These are phyloP conservation scores for Macrophomina tecta DNA, from an alignment of 2,329 filamentous ascomycete genomes.

Conservation along the genomic window DNA sequence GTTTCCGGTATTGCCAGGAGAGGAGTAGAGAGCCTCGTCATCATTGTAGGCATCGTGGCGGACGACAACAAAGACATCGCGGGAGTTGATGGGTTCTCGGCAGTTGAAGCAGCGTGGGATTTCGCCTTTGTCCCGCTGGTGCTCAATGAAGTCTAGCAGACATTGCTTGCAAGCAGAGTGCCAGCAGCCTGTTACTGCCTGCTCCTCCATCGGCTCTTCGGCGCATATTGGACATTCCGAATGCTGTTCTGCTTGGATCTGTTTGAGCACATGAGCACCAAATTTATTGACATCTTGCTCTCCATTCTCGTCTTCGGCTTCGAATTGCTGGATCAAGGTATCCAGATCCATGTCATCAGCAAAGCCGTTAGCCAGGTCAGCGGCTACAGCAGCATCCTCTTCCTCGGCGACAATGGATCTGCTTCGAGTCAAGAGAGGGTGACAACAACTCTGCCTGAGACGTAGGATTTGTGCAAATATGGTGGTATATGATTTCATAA, in stretches of 20 bases:
- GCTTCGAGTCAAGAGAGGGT: conserved; percentile 87
- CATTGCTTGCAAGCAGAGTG: conserved; percentile 96
- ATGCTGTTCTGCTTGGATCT: conserved; percentile 87
- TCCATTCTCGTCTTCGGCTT: conserved; percentile 61
- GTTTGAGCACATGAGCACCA: conserved; percentile 83
- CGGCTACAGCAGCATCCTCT: conserved; percentile 77
- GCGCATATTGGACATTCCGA: conserved; percentile 94
- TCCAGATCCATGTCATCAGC: conserved; percentile 96
- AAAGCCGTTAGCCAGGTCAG: conserved; percentile 79
- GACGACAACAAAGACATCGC: conserved; percentile 92
- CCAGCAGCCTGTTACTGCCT: conserved; percentile 95
- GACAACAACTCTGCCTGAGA: conserved; percentile 91
- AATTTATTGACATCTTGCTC: conserved; percentile 73
- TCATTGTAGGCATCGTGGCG: conserved; percentile 67
- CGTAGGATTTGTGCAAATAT: conserved; percentile 97
- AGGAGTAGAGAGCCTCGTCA: conserved; percentile 43
- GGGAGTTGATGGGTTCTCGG: conserved; percentile 77
- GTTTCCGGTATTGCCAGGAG: conserved; percentile 35
- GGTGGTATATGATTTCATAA: conserved; percentile 94
- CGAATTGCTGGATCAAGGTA: conserved; percentile 83
- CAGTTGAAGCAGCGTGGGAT: conserved; percentile 89
- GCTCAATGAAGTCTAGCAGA: conserved; percentile 85
- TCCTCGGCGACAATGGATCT: conserved; percentile 85
- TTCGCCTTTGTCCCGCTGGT: conserved; percentile 78
- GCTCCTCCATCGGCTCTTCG: conserved; percentile 94